phyloP scores from a whole-genome alignment of 2,329 filamentous ascomycete species.

The Exophiala bonariae region DNA sequence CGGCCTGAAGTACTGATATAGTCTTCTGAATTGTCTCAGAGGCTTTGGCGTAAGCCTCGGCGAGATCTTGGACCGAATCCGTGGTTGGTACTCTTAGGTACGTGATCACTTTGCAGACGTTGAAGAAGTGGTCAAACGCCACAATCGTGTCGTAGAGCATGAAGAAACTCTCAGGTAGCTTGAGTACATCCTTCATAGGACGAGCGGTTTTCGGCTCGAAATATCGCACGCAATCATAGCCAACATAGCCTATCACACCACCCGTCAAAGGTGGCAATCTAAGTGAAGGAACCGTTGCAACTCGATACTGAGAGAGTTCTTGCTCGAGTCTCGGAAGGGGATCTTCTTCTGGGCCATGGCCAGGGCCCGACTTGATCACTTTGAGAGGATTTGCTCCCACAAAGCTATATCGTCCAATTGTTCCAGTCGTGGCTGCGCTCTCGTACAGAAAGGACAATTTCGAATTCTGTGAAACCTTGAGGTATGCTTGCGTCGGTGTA shows the following conservation, averaged over 20 bases:
- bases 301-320: slow-evolving; percentile 75
- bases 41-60: slow-evolving; percentile 69
- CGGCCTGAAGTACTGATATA: slow-evolving; percentile 69
- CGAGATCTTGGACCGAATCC: slow-evolving; percentile 52
- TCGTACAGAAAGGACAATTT: slow-evolving; percentile 93
- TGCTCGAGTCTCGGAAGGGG: slow-evolving; percentile 79
- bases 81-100: slow-evolving; percentile 72
- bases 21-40: slow-evolving; percentile 64
- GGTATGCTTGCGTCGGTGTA: slow-evolving; percentile 91
- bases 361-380: slow-evolving; percentile 81
- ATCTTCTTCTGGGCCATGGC: slow-evolving; percentile 80
- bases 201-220: slow-evolving; percentile 96
- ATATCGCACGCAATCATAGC: slow-evolving; percentile 95
- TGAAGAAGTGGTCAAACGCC: slow-evolving; percentile 92
- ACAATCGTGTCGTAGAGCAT: slow-evolving; percentile 96
- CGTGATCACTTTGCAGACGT: slow-evolving; percentile 88
- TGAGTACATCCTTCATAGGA: slow-evolving; percentile 81
- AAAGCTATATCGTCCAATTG: slow-evolving; percentile 93
- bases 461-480: slow-evolving; percentile 62
- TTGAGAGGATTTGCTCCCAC: slow-evolving; percentile 78
- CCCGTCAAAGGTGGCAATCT: slow-evolving; percentile 83
- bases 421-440: slow-evolving; percentile 87
- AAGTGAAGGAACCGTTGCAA: slow-evolving; percentile 80
- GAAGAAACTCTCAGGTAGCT: slow-evolving; percentile 90
- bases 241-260: slow-evolving; percentile 93